Conservation (phyloP, 768 basidiomycete species). For the Amanita jacksonii region DNA sequence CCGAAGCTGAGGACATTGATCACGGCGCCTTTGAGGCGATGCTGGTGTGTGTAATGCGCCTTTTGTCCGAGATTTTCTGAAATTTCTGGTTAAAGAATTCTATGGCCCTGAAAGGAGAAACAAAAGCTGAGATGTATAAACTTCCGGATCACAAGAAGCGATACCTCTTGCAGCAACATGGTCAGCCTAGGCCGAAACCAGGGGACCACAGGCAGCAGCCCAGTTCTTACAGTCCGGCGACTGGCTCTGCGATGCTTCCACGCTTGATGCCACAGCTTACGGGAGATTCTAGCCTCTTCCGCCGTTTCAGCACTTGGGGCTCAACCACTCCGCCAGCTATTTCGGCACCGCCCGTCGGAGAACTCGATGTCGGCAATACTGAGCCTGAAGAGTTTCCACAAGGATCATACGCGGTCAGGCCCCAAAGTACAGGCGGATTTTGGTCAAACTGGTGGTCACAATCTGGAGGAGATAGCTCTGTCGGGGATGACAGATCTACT, state of each 20-base stretch:
- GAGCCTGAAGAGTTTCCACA: slow-evolving; percentile 14
- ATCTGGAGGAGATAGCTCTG: slow-evolving; percentile 45
- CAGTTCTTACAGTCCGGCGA: slow-evolving; percentile 52
- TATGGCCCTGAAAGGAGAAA: slow-evolving; percentile 63
- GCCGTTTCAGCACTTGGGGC: slow-evolving; percentile 56
- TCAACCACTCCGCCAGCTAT: slow-evolving; percentile 14
- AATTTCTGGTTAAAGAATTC: slow-evolving; percentile 42
- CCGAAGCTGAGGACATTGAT: slow-evolving; percentile 30
- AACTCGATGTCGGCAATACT: slow-evolving; percentile 20
- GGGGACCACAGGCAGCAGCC: slow-evolving; percentile 23
- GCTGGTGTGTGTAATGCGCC: slow-evolving; percentile 40
- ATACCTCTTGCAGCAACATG: slow-evolving; percentile 53
- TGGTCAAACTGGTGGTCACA: slow-evolving; percentile 73
- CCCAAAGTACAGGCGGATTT: slow-evolving; percentile 66
- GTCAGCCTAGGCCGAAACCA: slow-evolving; percentile 22
- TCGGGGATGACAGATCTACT: slow-evolving; percentile 26
- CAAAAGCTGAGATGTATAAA: slow-evolving; percentile 51
- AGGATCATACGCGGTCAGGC: slow-evolving; percentile 34
- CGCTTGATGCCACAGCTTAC: slow-evolving; percentile 66
- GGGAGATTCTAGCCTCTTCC: slow-evolving; percentile 60
- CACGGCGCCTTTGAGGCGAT: slow-evolving; percentile 51
- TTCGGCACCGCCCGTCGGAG: slow-evolving; percentile 26
- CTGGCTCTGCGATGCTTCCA: slow-evolving; percentile 46
- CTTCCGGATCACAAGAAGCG: slow-evolving; percentile 56
- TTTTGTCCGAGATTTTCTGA: slow-evolving; percentile 3